phyloP scores from a whole-genome alignment of 495 filamentous ascomycete genomes.

The Rusavskia elegans region DNA sequence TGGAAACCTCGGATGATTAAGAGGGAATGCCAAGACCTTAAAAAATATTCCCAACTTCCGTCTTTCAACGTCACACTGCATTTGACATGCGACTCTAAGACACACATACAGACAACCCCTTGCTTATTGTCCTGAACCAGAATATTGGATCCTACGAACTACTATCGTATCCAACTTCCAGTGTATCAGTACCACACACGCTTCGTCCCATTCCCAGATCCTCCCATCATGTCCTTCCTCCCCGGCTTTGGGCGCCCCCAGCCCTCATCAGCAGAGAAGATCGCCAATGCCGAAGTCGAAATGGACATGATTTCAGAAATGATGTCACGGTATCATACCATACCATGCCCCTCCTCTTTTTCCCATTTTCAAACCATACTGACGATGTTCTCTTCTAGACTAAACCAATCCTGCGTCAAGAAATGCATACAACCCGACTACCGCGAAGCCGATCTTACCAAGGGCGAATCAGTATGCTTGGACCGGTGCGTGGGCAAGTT shows the following conservation, averaged over 20 bases:
- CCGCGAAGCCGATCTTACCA: slow-evolving; percentile 89
- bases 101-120: too few species aligned
- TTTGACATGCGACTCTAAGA: not conserved
- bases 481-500: slow-evolving; percentile 95
- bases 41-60: too few species aligned
- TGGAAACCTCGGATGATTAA: not conserved
- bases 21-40: not conserved
- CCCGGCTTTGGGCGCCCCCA: slow-evolving; percentile 63
- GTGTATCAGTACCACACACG: not conserved
- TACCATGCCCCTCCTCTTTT: slow-evolving; percentile 2
- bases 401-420: slow-evolving; percentile 72
- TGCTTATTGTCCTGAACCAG: too few species aligned
- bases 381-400: too few species aligned
- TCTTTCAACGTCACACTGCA: not conserved
- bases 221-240: slow-evolving; percentile 72
- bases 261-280: slow-evolving; percentile 87
- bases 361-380: too few species aligned
- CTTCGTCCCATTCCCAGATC: too few species aligned
- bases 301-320: slow-evolving; percentile 86
- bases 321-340: slow-evolving; percentile 62
- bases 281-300: slow-evolving; percentile 85
- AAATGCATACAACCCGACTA: slow-evolving; percentile 88
- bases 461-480: slow-evolving; percentile 94
- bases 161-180: not conserved
- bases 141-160: too few species aligned